A percentile compares a stretch with the other conserved stretches of the same genome.
phyloP scores from a whole-genome alignment of 768 basidiomycete species.

The Xanthoconium stramineum region DNA sequence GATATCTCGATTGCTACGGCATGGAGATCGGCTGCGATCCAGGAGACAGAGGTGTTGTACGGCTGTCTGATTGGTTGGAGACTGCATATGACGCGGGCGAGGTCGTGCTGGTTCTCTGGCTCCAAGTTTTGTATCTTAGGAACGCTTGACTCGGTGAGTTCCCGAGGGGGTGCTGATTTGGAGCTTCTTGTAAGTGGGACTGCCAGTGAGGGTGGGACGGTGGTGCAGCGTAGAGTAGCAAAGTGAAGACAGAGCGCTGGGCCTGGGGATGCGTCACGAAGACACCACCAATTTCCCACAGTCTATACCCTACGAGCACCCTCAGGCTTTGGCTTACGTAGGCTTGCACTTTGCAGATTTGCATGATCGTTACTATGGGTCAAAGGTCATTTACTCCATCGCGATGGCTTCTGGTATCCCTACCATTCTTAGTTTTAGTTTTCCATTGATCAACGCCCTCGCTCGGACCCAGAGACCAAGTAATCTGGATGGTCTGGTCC shows the following conservation, averaged over 20 bases:
- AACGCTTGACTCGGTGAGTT: constrained; percentile 65
- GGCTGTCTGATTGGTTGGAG: constrained; percentile 45
- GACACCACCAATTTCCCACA: too few relatives aligned
- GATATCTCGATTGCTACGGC: constrained; percentile 87
- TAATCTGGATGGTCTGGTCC: constrained; percentile 46
- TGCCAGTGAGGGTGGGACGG: constrained; percentile 68
- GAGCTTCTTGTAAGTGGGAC: constrained; percentile 68
- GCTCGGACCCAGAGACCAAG: constrained; percentile 49
- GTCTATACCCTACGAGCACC: too few relatives aligned
- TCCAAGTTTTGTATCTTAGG: constrained; percentile 56
- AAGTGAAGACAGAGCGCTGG: constrained; percentile 85
- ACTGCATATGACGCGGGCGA: constrained; percentile 75
- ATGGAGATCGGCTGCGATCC: constrained; percentile 77
- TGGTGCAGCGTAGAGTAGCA: constrained; percentile 73
- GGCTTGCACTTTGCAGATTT: constrained; percentile 63
- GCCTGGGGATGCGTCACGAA: constrained; percentile 37
- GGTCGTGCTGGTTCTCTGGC: constrained; percentile 73
- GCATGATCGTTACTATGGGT: constrained; percentile 58
- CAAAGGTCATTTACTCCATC: constrained; percentile 54
- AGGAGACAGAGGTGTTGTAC: constrained; percentile 40
- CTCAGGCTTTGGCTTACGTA: too few relatives aligned
- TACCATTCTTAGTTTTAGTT: constrained; percentile 56
- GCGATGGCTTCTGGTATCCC: constrained; percentile 53
- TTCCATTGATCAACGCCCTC: constrained; percentile 59
- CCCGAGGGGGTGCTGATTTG: constrained; percentile 46